Conservation (phyloP, 352 stramenopile genomes). For the Hyphochytrium catenoides region DNA sequence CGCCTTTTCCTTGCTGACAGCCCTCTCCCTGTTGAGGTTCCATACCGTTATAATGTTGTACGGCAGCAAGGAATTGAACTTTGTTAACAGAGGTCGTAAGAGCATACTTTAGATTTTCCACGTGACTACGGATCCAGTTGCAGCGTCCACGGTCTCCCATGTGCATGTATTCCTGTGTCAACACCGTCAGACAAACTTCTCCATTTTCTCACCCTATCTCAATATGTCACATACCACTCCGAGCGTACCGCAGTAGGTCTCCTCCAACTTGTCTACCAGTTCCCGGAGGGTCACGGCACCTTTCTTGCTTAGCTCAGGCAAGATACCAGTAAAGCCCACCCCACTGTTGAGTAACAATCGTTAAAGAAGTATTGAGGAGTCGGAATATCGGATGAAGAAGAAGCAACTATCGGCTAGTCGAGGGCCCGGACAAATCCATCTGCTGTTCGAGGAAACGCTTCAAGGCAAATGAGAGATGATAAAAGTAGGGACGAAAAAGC, state of each 20-base stretch:
- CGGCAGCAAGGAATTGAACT: too few relatives aligned
- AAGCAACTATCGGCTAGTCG: too few relatives aligned
- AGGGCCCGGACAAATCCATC: too few relatives aligned
- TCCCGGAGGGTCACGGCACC: conserved; percentile 75
- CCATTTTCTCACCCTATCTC: too few relatives aligned
- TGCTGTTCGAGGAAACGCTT: too few relatives aligned
- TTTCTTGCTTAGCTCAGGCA: conserved; percentile 40
- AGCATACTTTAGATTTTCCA: conserved; percentile 48
- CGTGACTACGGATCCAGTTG: conserved; percentile 89
- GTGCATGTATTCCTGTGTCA: conserved; percentile 99
- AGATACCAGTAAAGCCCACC: conserved; percentile 60
- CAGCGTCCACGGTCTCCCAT: conserved; percentile 84
- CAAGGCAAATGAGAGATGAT: too few relatives aligned
- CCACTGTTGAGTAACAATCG: conserved; percentile 16
- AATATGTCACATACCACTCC: conserved; percentile 51
- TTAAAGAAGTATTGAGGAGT: conserved; percentile 2
- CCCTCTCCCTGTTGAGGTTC: too few relatives aligned
- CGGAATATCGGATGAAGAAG: too few relatives aligned
- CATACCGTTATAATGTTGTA: too few relatives aligned
- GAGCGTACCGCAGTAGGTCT: conserved; percentile 91
- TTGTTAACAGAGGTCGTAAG: too few relatives aligned
- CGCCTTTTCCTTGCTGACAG: conserved; percentile 72
- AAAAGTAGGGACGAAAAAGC: too few relatives aligned
- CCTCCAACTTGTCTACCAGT: conserved; percentile 74
- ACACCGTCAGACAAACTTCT: too few relatives aligned